Base-by-base conservation (phyloP, 2,329 filamentous ascomycete genomes). In the Pyricularia pennisetigena region DNA sequence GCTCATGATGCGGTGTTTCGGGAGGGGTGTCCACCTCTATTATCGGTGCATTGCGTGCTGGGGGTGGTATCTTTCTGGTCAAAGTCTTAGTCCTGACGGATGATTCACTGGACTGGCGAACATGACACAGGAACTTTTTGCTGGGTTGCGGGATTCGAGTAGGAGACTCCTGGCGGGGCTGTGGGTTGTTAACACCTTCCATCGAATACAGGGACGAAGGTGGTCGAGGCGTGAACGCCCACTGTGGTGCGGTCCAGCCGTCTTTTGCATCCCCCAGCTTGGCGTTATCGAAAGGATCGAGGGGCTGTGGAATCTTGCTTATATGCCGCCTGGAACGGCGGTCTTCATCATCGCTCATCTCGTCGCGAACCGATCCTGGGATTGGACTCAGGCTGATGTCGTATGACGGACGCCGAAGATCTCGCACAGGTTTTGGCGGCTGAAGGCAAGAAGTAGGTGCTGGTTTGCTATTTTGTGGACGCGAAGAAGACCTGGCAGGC, bases 261-360 rank as follows among this genome's bases (percentile, higher is more conserved):
- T 26, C 23, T 10, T 61, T 61, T 61, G n/a, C 23, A 23, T 23
- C 23, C 2, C 57, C 7, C n/a, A 26, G 23, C 12, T 61, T 61
- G 23, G 8, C n/a, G 57, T 61, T 61, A 23, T 23, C 26, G 57
- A 61, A 61, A 4, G 64, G 64, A 26, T 66, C 64, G 16, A 66
- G 41, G 20, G 32, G 64, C 9, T 49, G 64, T 20, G 64, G 64
- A 12, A 66, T 23, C 23, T 61, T 61, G 57, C 57, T 61, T 1
- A 26, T 12, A n/a, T n/a, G 63, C 16, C 28, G 16, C 63, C 23
- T 35, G 12, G 64, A 12, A 9, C 49, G 26, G 28, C 65, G 26
- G 24, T 67, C 65, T 4, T 67, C 65, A 20, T 67, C 65, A 16
- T 67, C 65, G 49, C 65, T 67, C 54, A 61, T n/a, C 20, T 63